Conservation (phyloP, 352 stramenopile genomes). For the Aphanomyces cochlioides region DNA sequence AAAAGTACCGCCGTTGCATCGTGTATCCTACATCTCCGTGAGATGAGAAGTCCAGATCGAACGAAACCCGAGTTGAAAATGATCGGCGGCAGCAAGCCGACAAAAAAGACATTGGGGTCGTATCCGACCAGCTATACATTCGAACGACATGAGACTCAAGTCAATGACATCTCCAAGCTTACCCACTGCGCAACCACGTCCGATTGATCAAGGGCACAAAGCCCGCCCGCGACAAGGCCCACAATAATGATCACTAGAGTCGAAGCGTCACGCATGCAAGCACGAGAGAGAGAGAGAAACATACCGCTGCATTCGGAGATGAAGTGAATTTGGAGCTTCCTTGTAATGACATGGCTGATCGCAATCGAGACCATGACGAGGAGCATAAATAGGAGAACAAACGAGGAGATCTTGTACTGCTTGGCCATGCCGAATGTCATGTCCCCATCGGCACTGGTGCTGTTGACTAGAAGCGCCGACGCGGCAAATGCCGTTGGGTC, state of each 20-base stretch:
- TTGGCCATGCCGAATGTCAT: conserved; percentile 22
- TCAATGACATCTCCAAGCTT: neutral
- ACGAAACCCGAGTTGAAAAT: conserved; percentile 53
- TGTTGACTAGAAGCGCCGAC: neutral
- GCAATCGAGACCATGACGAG: conserved; percentile 1
- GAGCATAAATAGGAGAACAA: conserved; percentile 13
- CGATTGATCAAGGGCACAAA: neutral
- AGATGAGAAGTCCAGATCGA: too few relatives aligned
- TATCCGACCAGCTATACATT: conserved; percentile 34
- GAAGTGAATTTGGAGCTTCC: neutral
- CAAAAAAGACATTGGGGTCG: conserved; percentile 55
- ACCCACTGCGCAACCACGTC: conserved; percentile 13
- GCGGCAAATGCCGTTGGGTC: too few relatives aligned
- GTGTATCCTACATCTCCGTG: conserved; percentile 36
- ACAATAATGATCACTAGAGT: conserved; percentile 1
- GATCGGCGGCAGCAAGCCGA: conserved; percentile 57
- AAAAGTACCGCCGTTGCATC: conserved; percentile 47
- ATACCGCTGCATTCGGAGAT: conserved; percentile 2
- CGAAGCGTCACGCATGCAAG: neutral
- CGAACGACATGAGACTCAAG: neutral
- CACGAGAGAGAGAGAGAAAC: neutral
- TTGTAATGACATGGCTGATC: neutral
- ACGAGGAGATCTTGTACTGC: conserved; percentile 10
- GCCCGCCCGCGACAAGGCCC: conserved; percentile 3
- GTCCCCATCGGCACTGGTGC: neutral